Evolutionary conservation across 805 yeast species (phyloP).

Genomic region (Nakazawaea wickerhamii): DNA sequence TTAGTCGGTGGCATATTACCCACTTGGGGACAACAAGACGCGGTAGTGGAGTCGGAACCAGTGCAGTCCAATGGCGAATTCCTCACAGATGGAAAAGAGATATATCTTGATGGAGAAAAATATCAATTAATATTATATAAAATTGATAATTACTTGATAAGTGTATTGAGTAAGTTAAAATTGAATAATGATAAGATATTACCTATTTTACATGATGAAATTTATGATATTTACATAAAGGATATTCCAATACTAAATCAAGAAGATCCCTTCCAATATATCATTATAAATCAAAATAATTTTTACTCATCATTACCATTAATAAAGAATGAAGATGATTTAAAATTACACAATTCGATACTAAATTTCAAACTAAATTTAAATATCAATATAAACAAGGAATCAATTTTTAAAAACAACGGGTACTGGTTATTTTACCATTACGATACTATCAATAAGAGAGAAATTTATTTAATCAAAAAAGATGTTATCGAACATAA

Average conservation of each 20-base stretch:
- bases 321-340: not conserved
- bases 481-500: not conserved
- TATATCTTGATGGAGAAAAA: not conserved
- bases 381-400: not conserved
- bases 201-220: not conserved
- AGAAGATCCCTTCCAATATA: conserved; percentile 4
- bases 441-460: not conserved
- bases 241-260: not conserved
- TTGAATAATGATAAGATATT: no score
- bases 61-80: not conserved
- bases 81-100: not conserved
- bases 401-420: conserved; percentile 4
- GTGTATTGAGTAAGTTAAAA: no score
- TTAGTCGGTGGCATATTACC: conserved; percentile 16
- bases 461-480: not conserved
- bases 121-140: conserved; percentile 2
- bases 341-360: conserved; percentile 2
- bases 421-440: conserved; percentile 10
- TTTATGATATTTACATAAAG: conserved; percentile 1
- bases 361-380: not conserved
- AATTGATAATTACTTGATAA: not conserved
- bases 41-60: no score
- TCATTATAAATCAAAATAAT: not conserved
- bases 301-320: conserved; percentile 4
- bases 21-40: no score